phyloP scores from a whole-genome alignment of 345 rosid species.

The Acer campestre region DNA sequence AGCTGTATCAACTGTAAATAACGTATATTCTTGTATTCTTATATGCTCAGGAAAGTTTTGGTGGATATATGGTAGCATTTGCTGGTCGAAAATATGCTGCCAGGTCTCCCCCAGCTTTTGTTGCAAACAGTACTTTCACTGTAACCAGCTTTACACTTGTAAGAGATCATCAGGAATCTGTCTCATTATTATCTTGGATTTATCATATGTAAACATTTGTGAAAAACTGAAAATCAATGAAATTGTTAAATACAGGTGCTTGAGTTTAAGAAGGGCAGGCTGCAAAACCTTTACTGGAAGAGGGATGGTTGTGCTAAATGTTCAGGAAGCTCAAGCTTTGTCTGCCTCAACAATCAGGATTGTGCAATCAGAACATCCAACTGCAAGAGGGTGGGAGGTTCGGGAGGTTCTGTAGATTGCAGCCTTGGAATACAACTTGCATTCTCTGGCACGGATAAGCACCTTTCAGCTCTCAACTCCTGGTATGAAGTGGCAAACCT shows the following conservation, averaged over 20 bases:
- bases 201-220: background rate
- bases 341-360: slow-evolving; percentile 82
- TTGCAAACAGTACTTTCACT: slow-evolving; percentile 63
- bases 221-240: slow-evolving; percentile 11
- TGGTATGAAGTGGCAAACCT: slow-evolving; percentile 97
- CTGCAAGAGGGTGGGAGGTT: slow-evolving; percentile 75
- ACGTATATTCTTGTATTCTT: background rate
- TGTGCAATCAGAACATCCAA: slow-evolving; percentile 71
- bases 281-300: slow-evolving; percentile 93
- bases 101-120: slow-evolving; percentile 79
- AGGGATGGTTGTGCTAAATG: slow-evolving; percentile 91
- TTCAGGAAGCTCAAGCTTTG: slow-evolving; percentile 52
- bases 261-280: slow-evolving; percentile 88
- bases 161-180: slow-evolving; percentile 26
- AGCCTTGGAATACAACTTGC: slow-evolving; percentile 95
- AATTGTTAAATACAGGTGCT: slow-evolving; percentile 58
- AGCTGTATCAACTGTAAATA: background rate
- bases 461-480: slow-evolving; percentile 74
- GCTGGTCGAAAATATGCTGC: slow-evolving; percentile 98
- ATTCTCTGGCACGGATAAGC: slow-evolving; percentile 97
- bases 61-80: slow-evolving; percentile 98
- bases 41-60: slow-evolving; percentile 51
- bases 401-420: slow-evolving; percentile 82
- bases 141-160: slow-evolving; percentile 97
- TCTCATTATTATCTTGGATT: slow-evolving; percentile 4